phyloP scores from a whole-genome alignment of 1,284 basidiomycete genomes.

The Wolfiporia cocos region DNA sequence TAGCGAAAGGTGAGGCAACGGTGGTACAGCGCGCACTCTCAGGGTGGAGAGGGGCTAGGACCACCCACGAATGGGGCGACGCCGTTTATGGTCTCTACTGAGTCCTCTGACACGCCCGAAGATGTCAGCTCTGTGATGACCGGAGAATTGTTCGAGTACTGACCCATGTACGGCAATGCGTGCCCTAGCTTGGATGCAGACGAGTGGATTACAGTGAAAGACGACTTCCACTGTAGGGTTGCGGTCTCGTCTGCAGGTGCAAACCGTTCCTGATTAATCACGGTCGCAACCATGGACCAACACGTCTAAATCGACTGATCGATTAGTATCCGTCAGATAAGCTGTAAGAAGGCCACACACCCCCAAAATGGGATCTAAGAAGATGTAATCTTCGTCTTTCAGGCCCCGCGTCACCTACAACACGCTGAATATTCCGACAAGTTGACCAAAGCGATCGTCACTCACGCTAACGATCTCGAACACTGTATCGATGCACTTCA shows the following conservation, averaged over 20 bases:
- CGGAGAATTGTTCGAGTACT: neutral
- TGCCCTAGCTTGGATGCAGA: constrained; percentile 12
- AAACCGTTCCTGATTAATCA: constrained; percentile 12
- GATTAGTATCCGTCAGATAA: neutral
- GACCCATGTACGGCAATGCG: constrained; percentile 14
- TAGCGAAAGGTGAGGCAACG: no score
- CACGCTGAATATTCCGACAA: neutral
- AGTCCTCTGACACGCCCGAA: constrained; percentile 2
- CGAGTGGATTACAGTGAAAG: constrained; percentile 10
- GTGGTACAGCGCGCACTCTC: no score
- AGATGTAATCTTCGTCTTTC: constrained; percentile 14
- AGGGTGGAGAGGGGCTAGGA: no score
- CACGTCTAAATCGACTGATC: constrained; percentile 11
- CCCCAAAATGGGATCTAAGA: constrained; percentile 16
- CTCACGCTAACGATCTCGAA: constrained; percentile 12
- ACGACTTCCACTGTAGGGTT: constrained; percentile 7
- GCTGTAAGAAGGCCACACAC: constrained; percentile 6
- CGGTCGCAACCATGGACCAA: constrained; percentile 14
- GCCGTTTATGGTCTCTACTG: constrained; percentile 6
- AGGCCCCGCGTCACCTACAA: constrained; percentile 11
- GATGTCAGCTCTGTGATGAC: neutral
- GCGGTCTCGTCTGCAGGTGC: constrained; percentile 4
- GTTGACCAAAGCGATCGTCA: neutral
- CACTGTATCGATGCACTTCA: constrained; percentile 10
- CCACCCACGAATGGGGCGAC: neutral